Evolutionary conservation across 2,329 filamentous ascomycete species (phyloP).

Genomic region (Dendrostoma leiphaemia): DNA sequence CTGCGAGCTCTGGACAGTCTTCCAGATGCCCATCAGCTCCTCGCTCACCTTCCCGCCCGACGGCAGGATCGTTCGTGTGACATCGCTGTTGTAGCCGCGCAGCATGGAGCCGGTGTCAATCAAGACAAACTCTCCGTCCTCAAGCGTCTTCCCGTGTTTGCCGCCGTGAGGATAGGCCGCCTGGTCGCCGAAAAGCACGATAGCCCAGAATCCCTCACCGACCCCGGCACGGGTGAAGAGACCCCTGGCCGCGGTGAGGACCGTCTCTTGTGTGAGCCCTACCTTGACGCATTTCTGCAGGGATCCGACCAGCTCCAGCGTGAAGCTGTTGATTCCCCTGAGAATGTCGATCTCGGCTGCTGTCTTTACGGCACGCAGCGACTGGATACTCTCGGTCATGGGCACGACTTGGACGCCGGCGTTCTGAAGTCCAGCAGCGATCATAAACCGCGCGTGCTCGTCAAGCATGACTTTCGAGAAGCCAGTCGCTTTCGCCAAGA

Average conservation of each 20-base stretch:
- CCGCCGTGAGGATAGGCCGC: constrained; percentile 30
- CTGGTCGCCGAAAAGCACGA: constrained; percentile 29
- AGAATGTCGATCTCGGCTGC: constrained; percentile 27
- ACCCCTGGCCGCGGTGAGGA: constrained; percentile 20
- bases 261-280: constrained; percentile 26
- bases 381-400: constrained; percentile 26
- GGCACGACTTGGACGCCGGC: constrained; percentile 27
- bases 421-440: constrained; percentile 26
- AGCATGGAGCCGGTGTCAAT: constrained; percentile 29
- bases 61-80: constrained; percentile 28
- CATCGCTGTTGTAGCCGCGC: constrained; percentile 29
- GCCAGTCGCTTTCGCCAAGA: constrained; percentile 22
- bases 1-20: constrained; percentile 25
- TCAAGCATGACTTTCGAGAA: constrained; percentile 27
- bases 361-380: constrained; percentile 27
- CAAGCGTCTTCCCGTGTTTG: constrained; percentile 25
- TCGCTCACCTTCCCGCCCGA: constrained; percentile 21
- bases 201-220: constrained; percentile 26
- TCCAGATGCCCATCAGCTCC: constrained; percentile 26
- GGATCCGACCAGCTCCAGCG: constrained; percentile 26
- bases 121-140: constrained; percentile 27
- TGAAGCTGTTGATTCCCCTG: constrained; percentile 27
- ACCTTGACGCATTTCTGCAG: constrained; percentile 26
- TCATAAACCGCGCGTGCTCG: constrained; percentile 29
- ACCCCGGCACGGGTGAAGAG: constrained; percentile 27